Base-by-base conservation (phyloP, 129 eudicot species). In the Scalesia atractyloides region DNA sequence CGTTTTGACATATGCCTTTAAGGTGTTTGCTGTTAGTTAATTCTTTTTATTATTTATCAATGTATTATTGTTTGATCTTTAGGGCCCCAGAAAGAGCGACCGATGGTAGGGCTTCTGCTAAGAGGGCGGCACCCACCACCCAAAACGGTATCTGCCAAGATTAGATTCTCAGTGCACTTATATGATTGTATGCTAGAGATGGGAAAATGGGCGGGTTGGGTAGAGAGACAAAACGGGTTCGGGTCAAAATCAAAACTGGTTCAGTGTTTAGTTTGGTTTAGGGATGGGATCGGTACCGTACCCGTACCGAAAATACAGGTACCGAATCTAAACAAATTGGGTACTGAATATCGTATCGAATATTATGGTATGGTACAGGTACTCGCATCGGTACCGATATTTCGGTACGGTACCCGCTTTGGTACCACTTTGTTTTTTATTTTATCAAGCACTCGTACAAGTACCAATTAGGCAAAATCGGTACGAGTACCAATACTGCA, bases 1-100 rank as follows among this genome's bases (percentile, higher is more conserved):
- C 30, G 20, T 30, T 26, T 24, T 41, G 49, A 65, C 4, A 10
- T 16, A 13, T 20, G 49, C 17, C n/a, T 53, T 64, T 46, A 44
- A 15, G n/a, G 63, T 8, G 34, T 75, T 54, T 13, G 4, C 36
- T 60, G 9, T 43, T 67, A 36, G 37, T 43, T 19, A 9, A 48
- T 79, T 66, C 19, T 7, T 60, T 34, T 63, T 63, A 1, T 37
- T 22, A 11, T 24, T 15, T 7, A 24, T 58, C 20, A 41, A 7
- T 6, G 14, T 44, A 30, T 64, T 46, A 9, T 39, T 47, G 5
- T 9, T 70, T 11, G 50, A 19, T 65, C 56, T 64, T 12, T 80
- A 92, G 98, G 86, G 85, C 84, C 67, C 85, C 95, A 13, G 96
- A 92, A 57, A 89, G 74, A 76, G 73, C 86, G 39, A 63, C 76